Evolutionary conservation across 2,329 filamentous ascomycete genomes (phyloP).

Genomic region (Colletotrichum cordylinicola): DNA sequence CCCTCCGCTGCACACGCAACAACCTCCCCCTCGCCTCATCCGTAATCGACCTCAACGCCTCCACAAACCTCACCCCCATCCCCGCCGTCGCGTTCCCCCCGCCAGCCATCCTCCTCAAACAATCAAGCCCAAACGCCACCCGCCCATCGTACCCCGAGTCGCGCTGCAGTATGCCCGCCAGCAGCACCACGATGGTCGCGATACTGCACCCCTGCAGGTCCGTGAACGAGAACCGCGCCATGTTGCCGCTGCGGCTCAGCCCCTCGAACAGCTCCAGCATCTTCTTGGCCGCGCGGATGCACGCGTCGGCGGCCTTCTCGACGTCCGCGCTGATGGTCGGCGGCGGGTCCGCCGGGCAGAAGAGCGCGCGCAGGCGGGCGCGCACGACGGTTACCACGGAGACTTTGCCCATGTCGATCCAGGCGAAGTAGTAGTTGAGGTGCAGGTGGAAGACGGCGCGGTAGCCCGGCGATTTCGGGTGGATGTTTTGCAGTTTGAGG

Average conservation of each 20-base stretch:
- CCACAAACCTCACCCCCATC: conserved; percentile 30
- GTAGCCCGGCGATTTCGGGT: conserved; percentile 32
- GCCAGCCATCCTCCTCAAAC: conserved; percentile 37
- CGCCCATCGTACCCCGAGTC: conserved; percentile 34
- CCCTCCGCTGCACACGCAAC: background rate
- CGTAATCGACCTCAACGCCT: conserved; percentile 26
- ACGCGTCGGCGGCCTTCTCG: conserved; percentile 28
- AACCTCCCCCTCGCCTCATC: conserved; percentile 27
- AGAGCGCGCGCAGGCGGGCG: conserved; percentile 25
- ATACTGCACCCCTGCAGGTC: conserved; percentile 45
- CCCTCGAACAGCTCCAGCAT: conserved; percentile 35
- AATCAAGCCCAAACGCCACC: conserved; percentile 35
- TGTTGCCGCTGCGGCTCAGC: conserved; percentile 31
- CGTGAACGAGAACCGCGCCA: conserved; percentile 41
- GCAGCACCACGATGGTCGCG: conserved; percentile 38
- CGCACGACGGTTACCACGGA: conserved; percentile 36
- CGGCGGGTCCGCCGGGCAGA: conserved; percentile 6
- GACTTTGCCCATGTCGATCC: conserved; percentile 40
- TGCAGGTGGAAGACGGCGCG: conserved; percentile 39
- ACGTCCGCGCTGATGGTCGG: conserved; percentile 7
- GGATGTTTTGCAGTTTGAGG: conserved; percentile 31
- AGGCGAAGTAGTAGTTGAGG: conserved; percentile 41
- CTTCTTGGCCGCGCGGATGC: conserved; percentile 36
- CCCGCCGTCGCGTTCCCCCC: conserved; percentile 32
- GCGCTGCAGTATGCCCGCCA: conserved; percentile 38